Conservation (phyloP, 2,329 filamentous ascomycete genomes). For the Colletotrichum sp. region DNA sequence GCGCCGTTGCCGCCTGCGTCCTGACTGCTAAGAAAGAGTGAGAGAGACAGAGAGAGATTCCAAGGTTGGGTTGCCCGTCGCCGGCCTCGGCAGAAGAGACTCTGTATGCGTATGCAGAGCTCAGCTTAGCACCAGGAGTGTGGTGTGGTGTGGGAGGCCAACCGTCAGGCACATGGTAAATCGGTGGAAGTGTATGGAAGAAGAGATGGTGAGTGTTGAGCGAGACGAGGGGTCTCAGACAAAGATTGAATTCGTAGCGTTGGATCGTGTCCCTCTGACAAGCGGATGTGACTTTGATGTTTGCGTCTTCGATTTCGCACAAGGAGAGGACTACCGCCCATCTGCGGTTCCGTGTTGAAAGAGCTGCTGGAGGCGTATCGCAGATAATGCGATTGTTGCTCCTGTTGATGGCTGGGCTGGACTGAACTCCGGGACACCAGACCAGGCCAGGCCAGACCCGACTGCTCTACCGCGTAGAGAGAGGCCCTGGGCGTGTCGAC, state of each 20-base stretch:
- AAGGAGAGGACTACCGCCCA: neutral
- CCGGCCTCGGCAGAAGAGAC: slow-evolving; percentile 16
- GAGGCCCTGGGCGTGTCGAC: neutral
- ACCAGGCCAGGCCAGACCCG: neutral
- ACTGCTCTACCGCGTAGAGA: neutral
- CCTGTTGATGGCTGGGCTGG: neutral
- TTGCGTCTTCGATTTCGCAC: neutral
- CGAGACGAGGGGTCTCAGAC: slow-evolving; percentile 10
- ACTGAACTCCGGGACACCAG: slow-evolving; percentile 2
- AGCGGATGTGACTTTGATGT: slow-evolving; percentile 6
- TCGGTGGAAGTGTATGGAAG: slow-evolving; percentile 15
- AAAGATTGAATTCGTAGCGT: slow-evolving; percentile 1
- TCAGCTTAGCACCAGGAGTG: neutral
- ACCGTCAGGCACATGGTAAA: slow-evolving; percentile 1
- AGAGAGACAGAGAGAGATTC: neutral
- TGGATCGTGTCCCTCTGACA: neutral
- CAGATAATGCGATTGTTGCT: neutral
- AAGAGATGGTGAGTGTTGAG: neutral
- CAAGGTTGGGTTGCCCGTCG: neutral
- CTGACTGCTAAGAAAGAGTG: neutral
- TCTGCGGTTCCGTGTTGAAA: neutral
- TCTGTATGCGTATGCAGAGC: slow-evolving; percentile 16
- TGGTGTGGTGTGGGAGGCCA: neutral
- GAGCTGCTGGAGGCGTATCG: neutral
- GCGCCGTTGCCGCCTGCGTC: slow-evolving; percentile 18